Evolutionary conservation across 2,329 filamentous ascomycete species (phyloP).

Genomic region (Xylariales sp.): DNA sequence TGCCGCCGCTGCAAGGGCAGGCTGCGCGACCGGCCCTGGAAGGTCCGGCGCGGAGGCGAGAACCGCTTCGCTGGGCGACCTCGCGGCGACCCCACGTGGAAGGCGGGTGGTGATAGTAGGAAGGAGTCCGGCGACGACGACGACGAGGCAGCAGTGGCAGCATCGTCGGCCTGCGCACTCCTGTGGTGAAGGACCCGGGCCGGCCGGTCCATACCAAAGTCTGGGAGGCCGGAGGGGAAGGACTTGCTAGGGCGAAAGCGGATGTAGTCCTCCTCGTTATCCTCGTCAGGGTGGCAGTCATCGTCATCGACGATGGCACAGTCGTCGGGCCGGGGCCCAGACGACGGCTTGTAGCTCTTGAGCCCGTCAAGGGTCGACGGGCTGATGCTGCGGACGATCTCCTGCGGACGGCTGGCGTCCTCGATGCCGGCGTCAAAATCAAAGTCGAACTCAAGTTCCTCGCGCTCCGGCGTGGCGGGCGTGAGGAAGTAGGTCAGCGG

Average conservation of each 20-base stretch:
- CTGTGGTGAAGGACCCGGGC: too few relatives aligned
- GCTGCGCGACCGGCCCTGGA: conserved; percentile 24
- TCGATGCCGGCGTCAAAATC: conserved; percentile 55
- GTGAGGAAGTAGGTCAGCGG: conserved; percentile 55
- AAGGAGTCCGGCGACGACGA: conserved; percentile 24
- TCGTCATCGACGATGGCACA: conserved; percentile 37
- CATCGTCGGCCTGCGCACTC: too few relatives aligned
- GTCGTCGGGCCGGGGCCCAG: conserved; percentile 34
- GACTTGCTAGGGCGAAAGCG: conserved; percentile 38
- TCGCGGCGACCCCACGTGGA: conserved; percentile 25
- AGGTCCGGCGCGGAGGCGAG: conserved; percentile 19
- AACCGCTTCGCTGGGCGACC: conserved; percentile 22
- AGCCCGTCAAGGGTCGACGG: conserved; percentile 52
- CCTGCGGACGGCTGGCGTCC: conserved; percentile 37
- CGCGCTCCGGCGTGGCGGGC: conserved; percentile 36
- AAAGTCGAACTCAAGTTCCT: conserved; percentile 41
- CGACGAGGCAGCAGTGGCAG: conserved; percentile 26
- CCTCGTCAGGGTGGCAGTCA: too few relatives aligned
- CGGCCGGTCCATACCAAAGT: conserved; percentile 33
- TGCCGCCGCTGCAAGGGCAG: conserved; percentile 36
- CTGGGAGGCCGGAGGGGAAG: conserved; percentile 37
- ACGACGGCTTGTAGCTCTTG: conserved; percentile 35
- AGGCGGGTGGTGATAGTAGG: conserved; percentile 26
- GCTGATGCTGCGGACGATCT: conserved; percentile 50
- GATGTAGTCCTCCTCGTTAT: conserved; percentile 44